phyloP scores from a whole-genome alignment of 2,329 filamentous ascomycete genomes.

The Dactylellina cionopaga region DNA sequence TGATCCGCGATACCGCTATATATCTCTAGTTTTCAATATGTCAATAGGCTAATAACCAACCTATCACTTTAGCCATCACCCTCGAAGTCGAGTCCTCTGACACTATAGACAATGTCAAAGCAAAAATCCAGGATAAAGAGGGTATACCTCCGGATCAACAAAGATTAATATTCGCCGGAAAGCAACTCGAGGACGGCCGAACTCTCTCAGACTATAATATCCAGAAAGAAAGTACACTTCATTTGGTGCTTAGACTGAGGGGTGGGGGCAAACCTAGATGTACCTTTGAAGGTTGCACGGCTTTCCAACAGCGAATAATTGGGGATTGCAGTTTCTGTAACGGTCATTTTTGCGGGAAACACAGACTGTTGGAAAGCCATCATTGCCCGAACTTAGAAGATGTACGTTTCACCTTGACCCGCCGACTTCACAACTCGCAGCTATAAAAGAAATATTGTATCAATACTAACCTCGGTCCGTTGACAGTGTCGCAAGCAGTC shows the following conservation, averaged over 20 bases:
- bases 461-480: conserved; percentile 4
- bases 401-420: conserved; percentile 64
- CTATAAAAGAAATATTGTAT: no score
- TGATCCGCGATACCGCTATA: neutral
- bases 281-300: conserved; percentile 87
- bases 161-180: conserved; percentile 99
- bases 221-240: conserved; percentile 76
- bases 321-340: conserved; percentile 96
- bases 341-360: conserved; percentile 93
- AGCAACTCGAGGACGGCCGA: conserved; percentile 99
- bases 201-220: conserved; percentile 99
- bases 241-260: conserved; percentile 47
- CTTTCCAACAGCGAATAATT: conserved; percentile 88
- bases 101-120: conserved; percentile 69
- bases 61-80: conserved; percentile 68
- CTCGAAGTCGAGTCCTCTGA: conserved; percentile 74
- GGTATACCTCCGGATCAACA: conserved; percentile 99
- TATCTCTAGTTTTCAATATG: neutral
- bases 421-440: conserved; percentile 54
- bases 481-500: conserved; percentile 91
- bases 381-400: conserved; percentile 92
- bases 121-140: conserved; percentile 88
- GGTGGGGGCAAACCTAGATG: conserved; percentile 67
- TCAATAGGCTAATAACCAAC: neutral
- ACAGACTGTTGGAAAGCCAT: conserved; percentile 92